Evolutionary conservation across 805 yeast genomes (phyloP).

Genomic region (Hanseniaspora clermontiae): DNA sequence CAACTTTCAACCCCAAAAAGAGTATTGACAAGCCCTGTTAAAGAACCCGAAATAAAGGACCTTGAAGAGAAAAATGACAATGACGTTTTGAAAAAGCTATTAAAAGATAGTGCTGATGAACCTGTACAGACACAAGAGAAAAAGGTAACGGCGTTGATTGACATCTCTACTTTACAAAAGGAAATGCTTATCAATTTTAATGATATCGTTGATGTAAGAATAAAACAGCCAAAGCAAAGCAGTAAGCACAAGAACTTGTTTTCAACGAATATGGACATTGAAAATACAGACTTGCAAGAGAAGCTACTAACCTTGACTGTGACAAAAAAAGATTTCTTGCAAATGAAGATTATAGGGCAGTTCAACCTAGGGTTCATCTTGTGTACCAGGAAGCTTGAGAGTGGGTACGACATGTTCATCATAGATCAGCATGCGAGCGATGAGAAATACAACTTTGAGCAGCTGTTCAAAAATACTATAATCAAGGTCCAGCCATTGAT

Average conservation of each 20-base stretch:
- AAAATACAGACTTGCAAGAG: conserved; percentile 42
- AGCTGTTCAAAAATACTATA: conserved; percentile 39
- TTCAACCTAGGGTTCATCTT: conserved; percentile 91
- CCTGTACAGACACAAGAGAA: background rate
- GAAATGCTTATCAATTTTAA: background rate
- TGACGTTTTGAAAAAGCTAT: background rate
- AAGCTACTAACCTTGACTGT: conserved; percentile 46
- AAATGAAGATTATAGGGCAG: conserved; percentile 81
- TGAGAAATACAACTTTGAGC: conserved; percentile 85
- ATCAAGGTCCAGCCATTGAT: conserved; percentile 65
- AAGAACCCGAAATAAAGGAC: background rate
- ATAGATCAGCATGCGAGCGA: conserved; percentile 97
- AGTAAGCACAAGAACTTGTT: conserved; percentile 9
- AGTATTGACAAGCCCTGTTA: background rate
- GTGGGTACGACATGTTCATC: conserved; percentile 55
- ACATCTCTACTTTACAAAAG: background rate
- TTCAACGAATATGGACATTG: conserved; percentile 32
- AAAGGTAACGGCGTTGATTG: background rate
- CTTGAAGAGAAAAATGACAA: background rate
- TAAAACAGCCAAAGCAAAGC: background rate
- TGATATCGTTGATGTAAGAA: background rate
- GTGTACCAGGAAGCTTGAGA: conserved; percentile 38
- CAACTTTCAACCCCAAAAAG: background rate
- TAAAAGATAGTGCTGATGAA: background rate
- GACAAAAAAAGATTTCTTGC: conserved; percentile 54